Base-by-base conservation (phyloP, 2,329 filamentous ascomycete genomes). In the Colletotrichum incanum region DNA sequence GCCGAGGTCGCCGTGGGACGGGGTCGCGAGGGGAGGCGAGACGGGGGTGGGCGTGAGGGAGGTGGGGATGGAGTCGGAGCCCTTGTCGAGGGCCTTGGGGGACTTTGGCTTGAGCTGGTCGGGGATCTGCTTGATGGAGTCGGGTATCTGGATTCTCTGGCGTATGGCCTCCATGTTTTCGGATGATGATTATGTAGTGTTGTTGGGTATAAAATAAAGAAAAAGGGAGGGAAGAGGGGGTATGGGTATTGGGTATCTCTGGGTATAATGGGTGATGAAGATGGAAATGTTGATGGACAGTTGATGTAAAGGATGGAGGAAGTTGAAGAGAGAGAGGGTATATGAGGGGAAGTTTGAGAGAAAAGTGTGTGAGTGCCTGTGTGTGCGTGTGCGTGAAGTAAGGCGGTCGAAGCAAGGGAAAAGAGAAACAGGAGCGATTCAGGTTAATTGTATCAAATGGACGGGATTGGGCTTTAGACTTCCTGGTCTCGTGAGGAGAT, bases 91-190 rank as follows among this genome's bases (percentile, higher is more conserved):
- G 28, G 67, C 65, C n/a, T 54, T 63, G n/a, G 69, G 50, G 14
- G 69, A 66, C 28, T 69, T 72, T 26, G 69, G 69, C 65, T 72
- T 72, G 58, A 72, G 59, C 37, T 61, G 66, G n/a, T 52, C 65
- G 34, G 69, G 69, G 52, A 72, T 49, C 65, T 72, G 69, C 45
- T 64, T 68, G 69, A 72, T 63, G 34, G 61, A 59, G 37, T 60
- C 69, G 34, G 65, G 69, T 59, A 72, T 60, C 52, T 68, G 65
- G 65, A 72, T 72, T 50, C 47, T 62, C 16, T 68, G 66, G 59
- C 69, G 69, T 49, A 72, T 62, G 52, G 59, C 50, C 41, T 63
- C 65, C 65, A 69, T 72, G 34, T 12, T 54, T 50, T 50, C 31
- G 31, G n/a, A 4, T 26, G 60, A n/a, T 31, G 47, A 63, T 34